phyloP scores from a whole-genome alignment of 1,284 basidiomycete genomes.

The Thecaphora thlaspeos region DNA sequence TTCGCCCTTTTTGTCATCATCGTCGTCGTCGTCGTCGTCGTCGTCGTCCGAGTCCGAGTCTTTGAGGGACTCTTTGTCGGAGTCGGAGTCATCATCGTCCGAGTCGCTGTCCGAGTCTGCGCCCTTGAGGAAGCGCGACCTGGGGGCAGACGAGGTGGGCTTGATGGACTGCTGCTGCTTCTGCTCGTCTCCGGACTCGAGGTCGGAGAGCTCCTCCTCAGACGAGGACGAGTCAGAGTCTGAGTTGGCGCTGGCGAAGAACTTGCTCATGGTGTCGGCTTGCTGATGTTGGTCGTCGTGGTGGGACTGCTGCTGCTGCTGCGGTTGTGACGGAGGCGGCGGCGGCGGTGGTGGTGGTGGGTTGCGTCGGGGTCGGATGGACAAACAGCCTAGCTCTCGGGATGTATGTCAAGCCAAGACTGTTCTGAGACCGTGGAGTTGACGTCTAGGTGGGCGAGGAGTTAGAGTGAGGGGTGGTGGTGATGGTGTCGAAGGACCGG shows the following conservation, averaged over 20 bases:
- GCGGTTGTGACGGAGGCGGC: neutral
- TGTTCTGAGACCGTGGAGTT: neutral
- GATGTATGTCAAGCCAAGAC: neutral
- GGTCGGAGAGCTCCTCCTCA: constrained; percentile 56
- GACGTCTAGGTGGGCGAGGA: neutral
- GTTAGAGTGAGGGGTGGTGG: neutral
- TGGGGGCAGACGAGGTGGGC: constrained; percentile 25
- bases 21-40: constrained; percentile 25
- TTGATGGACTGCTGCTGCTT: constrained; percentile 42
- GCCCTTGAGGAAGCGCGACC: constrained; percentile 38
- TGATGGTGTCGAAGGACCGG: neutral
- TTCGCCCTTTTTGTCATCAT: constrained; percentile 9
- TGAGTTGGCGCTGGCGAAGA: constrained; percentile 36
- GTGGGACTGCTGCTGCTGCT: neutral
- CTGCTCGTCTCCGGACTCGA: constrained; percentile 52
- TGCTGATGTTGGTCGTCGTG: neutral
- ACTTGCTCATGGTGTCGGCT: constrained; percentile 1
- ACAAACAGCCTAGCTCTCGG: neutral
- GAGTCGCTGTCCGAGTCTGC: constrained; percentile 41
- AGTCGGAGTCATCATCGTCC: constrained; percentile 39
- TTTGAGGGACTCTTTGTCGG: constrained; percentile 21
- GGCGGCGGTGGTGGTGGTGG: neutral
- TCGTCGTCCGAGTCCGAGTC: constrained; percentile 37
- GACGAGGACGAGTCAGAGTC: constrained; percentile 54
- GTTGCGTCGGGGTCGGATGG: neutral